Evolutionary conservation across 2,329 filamentous ascomycete species (phyloP).

Genomic region (Paraconiothyrium brasiliense): DNA sequence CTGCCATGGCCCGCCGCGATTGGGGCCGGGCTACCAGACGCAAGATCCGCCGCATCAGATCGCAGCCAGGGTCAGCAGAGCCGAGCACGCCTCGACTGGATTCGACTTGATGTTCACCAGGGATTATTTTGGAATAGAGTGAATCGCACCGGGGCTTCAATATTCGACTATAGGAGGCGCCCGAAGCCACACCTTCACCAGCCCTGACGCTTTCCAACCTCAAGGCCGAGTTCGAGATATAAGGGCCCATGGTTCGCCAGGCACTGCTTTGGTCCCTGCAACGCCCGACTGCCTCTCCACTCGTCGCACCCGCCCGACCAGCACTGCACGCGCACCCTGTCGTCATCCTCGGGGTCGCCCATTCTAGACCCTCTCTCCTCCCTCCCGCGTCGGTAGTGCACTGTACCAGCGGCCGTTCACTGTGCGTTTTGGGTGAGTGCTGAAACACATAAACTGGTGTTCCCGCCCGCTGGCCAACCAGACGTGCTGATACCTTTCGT

Average conservation of each 20-base stretch:
- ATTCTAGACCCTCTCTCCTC: conserved; percentile 14
- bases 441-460: conserved; percentile 30
- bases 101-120: conserved; percentile 39
- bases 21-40: conserved; percentile 28
- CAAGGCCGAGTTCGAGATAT: conserved; percentile 31
- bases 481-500: conserved; percentile 31
- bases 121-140: conserved; percentile 43
- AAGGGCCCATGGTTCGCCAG: conserved; percentile 34
- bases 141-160: conserved; percentile 37
- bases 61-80: conserved; percentile 27
- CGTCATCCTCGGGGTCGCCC: conserved; percentile 13
- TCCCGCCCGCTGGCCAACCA: conserved; percentile 31
- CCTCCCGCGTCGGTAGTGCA: conserved; percentile 9
- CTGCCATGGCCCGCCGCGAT: conserved; percentile 21
- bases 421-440: conserved; percentile 27
- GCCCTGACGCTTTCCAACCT: conserved; percentile 21
- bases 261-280: conserved; percentile 19
- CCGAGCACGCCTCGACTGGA: conserved; percentile 40
- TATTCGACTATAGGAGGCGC: conserved; percentile 41
- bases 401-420: neutral
- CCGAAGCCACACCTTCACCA: conserved; percentile 40
- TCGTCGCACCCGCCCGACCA: neutral
- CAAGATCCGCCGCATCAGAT: conserved; percentile 26
- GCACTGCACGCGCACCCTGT: conserved; percentile 11
- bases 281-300: conserved; percentile 16